These are phyloP conservation scores for Endotrypanum monterogeii DNA, from an alignment of 208 protist species.

Conservation along the genomic window DNA sequence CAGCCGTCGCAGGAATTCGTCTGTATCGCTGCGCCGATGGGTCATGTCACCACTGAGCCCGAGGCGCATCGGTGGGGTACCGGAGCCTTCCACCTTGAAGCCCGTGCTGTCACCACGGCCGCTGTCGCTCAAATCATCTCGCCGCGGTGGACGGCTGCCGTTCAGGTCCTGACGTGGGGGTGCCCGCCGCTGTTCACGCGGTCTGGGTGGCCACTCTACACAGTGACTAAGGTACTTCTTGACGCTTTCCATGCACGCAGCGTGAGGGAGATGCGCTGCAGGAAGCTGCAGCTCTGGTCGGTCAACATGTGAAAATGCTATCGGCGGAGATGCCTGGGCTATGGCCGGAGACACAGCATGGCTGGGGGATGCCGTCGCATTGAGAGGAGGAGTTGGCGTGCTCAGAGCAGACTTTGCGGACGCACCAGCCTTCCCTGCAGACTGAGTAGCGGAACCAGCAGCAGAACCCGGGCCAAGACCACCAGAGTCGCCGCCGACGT, in stretches of 20 bases:
- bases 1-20: constrained; percentile 29
- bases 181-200: constrained; percentile 6
- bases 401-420: neutral
- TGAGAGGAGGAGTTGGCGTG: neutral
- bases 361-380: constrained; percentile 1
- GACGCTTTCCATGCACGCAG: constrained; percentile 41
- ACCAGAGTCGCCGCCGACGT: constrained; percentile 4
- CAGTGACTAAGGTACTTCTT: constrained; percentile 44
- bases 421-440: neutral
- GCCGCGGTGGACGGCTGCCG: neutral
- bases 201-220: constrained; percentile 39
- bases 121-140: neutral
- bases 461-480: neutral
- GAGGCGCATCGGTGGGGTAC: neutral
- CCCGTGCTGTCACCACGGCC: neutral
- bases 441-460: constrained; percentile 1
- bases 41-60: neutral
- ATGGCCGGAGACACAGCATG: neutral
- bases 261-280: constrained; percentile 8
- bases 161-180: neutral
- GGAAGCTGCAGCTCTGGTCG: constrained; percentile 1
- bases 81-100: neutral
- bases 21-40: constrained; percentile 10
- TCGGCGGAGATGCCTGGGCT: constrained; percentile 8
- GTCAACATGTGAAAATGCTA: constrained; percentile 4